Percentiles rank a stretch among this genome's conserved stretches.
phyloP scores from a whole-genome alignment of 495 filamentous ascomycete genomes.

The Thermochaetoides thermophila region DNA sequence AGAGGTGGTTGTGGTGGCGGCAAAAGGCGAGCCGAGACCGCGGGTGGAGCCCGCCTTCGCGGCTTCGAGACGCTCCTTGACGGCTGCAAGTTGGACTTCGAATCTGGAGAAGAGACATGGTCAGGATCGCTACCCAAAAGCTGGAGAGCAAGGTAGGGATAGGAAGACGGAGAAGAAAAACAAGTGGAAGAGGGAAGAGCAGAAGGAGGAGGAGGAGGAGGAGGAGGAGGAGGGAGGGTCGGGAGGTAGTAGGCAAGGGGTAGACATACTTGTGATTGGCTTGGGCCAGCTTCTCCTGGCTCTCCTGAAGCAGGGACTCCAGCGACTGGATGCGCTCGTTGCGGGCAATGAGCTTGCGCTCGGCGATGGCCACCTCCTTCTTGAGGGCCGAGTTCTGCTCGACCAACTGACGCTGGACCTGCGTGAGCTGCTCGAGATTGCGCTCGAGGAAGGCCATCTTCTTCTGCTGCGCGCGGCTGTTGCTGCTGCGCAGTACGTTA shows the following conservation, averaged over 20 bases:
- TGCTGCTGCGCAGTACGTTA: constrained; percentile 85
- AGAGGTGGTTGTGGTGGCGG: too few species aligned
- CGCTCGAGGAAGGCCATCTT: constrained; percentile 99
- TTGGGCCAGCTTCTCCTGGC: constrained; percentile 89
- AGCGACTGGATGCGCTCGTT: constrained; percentile 93
- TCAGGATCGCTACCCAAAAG: too few species aligned
- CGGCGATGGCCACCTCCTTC: constrained; percentile 97
- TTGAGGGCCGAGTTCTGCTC: constrained; percentile 93
- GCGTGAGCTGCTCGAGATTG: constrained; percentile 92
- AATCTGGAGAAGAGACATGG: constrained; percentile 55
- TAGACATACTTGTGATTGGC: constrained; percentile 83
- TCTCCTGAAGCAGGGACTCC: constrained; percentile 84
- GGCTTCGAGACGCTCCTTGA: constrained; percentile 93
- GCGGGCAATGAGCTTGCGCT: constrained; percentile 86
- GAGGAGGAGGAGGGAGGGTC: constrained; percentile 1
- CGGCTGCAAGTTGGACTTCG: constrained; percentile 88
- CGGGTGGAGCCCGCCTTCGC: constrained; percentile 82
- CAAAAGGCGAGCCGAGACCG: constrained; percentile 49
- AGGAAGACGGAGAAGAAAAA: background rate
- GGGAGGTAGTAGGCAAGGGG: constrained; percentile 1
- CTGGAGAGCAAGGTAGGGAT: too few species aligned
- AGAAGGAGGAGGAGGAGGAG: constrained; percentile 1
- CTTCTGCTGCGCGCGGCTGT: constrained; percentile 97
- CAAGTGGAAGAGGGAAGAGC: constrained; percentile 1
- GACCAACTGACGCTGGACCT: constrained; percentile 92